Percentiles rank a stretch among this genome's conserved stretches.
phyloP scores from a whole-genome alignment of 2,329 filamentous ascomycete genomes.

The Cladosporium velox region DNA sequence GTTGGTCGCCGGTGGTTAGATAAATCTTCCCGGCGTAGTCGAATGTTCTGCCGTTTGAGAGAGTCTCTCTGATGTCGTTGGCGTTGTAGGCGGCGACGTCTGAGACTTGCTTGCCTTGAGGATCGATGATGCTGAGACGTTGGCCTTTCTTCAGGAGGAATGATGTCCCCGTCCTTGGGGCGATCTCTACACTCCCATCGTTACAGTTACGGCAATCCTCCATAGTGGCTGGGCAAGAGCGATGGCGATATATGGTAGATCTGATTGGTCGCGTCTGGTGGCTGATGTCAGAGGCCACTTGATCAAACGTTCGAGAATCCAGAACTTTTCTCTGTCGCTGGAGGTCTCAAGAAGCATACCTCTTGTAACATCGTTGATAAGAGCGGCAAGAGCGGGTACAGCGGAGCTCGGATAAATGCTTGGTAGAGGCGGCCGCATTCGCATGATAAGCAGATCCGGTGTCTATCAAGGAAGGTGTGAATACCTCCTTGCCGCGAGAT shows the following conservation, averaged over 20 bases:
- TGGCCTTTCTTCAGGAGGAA: constrained; percentile 28
- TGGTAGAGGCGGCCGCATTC: neutral
- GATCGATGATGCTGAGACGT: constrained; percentile 29
- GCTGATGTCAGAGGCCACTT: neutral
- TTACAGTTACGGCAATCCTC: neutral
- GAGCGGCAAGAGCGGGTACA: neutral
- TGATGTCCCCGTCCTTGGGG: constrained; percentile 26
- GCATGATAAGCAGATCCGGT: neutral
- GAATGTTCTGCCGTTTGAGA: constrained; percentile 29
- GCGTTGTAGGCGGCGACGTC: constrained; percentile 28
- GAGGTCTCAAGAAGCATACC: neutral
- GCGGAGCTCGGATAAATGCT: neutral
- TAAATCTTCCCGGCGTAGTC: constrained; percentile 30
- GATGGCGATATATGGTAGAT: neutral
- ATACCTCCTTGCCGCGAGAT: too few relatives aligned
- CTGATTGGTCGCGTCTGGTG: neutral
- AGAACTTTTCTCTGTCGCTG: neutral
- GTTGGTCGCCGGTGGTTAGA: constrained; percentile 26
- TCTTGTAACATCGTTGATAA: neutral
- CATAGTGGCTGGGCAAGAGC: neutral
- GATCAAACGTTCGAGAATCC: neutral
- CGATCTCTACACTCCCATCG: constrained; percentile 21
- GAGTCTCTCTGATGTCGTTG: constrained; percentile 26
- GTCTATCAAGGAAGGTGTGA: neutral
- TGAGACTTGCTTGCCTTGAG: constrained; percentile 28